Evolutionary conservation across 2,329 filamentous ascomycete species (phyloP), one percentile per base, ranked within the genome.

Genomic region (Colletotrichum spaethianum): DNA sequence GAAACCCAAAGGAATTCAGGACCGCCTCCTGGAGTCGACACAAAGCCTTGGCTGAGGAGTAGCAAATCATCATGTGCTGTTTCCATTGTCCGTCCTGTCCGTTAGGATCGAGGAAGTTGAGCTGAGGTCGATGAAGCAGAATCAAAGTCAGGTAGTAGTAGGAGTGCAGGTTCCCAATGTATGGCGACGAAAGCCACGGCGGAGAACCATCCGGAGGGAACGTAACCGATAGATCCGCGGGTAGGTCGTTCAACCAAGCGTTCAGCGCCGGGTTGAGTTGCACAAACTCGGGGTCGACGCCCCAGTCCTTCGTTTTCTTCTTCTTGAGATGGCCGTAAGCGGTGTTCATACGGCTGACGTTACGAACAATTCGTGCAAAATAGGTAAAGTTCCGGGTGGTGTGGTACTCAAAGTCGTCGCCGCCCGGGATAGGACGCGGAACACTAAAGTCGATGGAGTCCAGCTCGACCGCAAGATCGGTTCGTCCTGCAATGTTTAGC

Each of bases 91-190:
- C 93, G 63, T 94, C 93, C 9, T 88, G 83, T 6, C 86, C 82
- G 67, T 91, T 93, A 1, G 93, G 93, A 70, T 95, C 93, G 67
- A 95, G 90, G 67, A 94, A 92, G 16, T 92, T 91, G 48, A 98
- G 84, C 78, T 98, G 95, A 26, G 96, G 95, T 52, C 96, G 90
- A 80, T 97, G 93, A 70, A 97, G 92, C 82, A 98, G 91, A 66
- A 98, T 94, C 60, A 96, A 88, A 18, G 91, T 92, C 23, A 98
- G 86, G 76, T 97, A 92, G 80, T 96, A 95, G 81, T 98, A 97
- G 2, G 92, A 93, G 79, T 98, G 94, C 81, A 98, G 86, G 78
- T 98, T 97, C 44, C 94, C 96, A 59, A 97, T 87, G 78, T 95
- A 98, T 76, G 97, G 93, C 9, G 94, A 96, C 3, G 94, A 90